Evolutionary conservation across 2,329 filamentous ascomycete genomes (phyloP).

Genomic region (Pyrenophora seminiperda): DNA sequence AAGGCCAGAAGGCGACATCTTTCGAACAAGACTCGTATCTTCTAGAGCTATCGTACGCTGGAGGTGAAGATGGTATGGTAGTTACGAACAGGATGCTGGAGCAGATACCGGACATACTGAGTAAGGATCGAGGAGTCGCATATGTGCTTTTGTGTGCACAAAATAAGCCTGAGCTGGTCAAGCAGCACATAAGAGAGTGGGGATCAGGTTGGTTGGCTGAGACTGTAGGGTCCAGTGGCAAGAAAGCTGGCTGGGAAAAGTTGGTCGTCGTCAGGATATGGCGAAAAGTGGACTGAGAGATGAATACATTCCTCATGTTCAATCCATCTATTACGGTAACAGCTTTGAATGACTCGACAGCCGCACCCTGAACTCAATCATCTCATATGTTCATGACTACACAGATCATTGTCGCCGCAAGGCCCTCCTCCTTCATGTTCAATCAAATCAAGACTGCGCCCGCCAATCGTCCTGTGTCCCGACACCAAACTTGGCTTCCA

Average conservation of each 20-base stretch:
- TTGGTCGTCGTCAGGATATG: constrained; percentile 87
- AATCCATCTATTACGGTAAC: no score
- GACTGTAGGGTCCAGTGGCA: constrained; percentile 81
- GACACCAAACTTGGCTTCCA: constrained; percentile 23
- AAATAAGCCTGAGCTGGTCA: constrained; percentile 81
- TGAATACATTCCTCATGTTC: no score
- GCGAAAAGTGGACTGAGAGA: constrained; percentile 50
- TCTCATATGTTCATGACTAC: no score
- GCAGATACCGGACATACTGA: constrained; percentile 68
- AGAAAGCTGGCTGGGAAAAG: constrained; percentile 92
- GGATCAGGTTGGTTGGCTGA: constrained; percentile 71
- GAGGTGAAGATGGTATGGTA: constrained; percentile 91
- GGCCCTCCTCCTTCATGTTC: background rate
- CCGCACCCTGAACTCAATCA: no score
- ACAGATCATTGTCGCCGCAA: no score
- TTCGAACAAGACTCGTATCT: constrained; percentile 85
- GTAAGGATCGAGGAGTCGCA: constrained; percentile 71
- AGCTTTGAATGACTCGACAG: no score
- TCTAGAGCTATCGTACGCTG: constrained; percentile 84
- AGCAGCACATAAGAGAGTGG: constrained; percentile 64
- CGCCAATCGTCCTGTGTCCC: background rate
- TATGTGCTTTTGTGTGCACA: constrained; percentile 90
- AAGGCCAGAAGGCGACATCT: constrained; percentile 32
- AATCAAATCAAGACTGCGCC: background rate
- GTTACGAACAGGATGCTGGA: constrained; percentile 80